Conservation (phyloP, 2,329 filamentous ascomycete genomes). For the Colletotrichum cuscutae region DNA sequence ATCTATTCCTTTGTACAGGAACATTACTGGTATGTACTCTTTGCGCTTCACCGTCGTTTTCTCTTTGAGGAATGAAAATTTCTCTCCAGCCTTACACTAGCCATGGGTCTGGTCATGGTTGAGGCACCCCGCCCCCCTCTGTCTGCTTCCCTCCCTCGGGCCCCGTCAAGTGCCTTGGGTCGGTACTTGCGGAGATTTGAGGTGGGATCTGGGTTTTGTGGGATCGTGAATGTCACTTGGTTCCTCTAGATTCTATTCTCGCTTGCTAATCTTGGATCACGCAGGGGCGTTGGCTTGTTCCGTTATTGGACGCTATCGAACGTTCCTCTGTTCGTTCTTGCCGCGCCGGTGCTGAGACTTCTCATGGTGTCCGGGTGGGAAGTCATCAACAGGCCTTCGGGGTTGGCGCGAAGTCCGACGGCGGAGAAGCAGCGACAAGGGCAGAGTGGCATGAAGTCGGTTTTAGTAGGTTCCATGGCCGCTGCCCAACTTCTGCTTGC, state of each 20-base stretch:
- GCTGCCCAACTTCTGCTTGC: conserved; percentile 79
- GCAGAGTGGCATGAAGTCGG: background rate
- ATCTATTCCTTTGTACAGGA: conserved; percentile 92
- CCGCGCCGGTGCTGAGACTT: conserved; percentile 78
- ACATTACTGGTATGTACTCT: conserved; percentile 81
- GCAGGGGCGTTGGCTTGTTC: conserved; percentile 87
- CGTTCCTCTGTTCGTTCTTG: conserved; percentile 86
- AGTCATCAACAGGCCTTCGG: conserved; percentile 41
- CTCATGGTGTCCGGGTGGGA: conserved; percentile 70
- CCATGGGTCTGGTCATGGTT: background rate
- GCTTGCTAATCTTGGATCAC: conserved; percentile 15
- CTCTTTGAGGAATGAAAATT: background rate
- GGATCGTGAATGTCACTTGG: background rate
- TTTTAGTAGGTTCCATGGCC: conserved; percentile 68
- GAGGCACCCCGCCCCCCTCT: background rate
- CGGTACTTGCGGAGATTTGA: conserved; percentile 30
- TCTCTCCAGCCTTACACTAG: conserved; percentile 2
- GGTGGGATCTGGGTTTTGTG: conserved; percentile 1
- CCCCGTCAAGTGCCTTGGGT: background rate
- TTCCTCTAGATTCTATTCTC: background rate
- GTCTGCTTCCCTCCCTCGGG: background rate
- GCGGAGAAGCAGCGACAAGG: background rate
- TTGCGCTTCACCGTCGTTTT: background rate
- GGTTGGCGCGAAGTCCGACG: conserved; percentile 20
- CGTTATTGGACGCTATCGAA: conserved; percentile 92